Percentiles rank a stretch among this genome's conserved stretches.
Evolutionary conservation across 2,329 filamentous ascomycete genomes (phyloP).

Genomic region (Diplodia mutila): DNA sequence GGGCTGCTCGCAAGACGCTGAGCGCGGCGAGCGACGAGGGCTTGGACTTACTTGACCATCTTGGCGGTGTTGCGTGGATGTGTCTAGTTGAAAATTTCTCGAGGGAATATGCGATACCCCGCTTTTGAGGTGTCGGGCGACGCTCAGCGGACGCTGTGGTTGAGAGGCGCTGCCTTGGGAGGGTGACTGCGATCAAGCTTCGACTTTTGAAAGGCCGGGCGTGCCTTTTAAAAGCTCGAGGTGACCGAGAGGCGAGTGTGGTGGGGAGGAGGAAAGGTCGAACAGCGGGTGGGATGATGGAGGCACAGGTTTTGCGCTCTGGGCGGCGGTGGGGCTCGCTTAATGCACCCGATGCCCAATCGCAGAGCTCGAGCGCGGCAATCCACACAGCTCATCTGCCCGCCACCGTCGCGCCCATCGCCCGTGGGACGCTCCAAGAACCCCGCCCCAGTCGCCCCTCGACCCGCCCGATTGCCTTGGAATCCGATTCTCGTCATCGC

Average conservation of each 20-base stretch:
- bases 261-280: conserved; percentile 22
- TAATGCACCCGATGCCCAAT: conserved; percentile 20
- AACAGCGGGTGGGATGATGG: conserved; percentile 25
- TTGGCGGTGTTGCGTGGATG: conserved; percentile 71
- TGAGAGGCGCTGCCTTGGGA: conserved; percentile 10
- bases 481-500: not conserved
- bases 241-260: conserved; percentile 15
- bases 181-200: conserved; percentile 17
- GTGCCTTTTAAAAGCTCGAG: conserved; percentile 26
- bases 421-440: not conserved
- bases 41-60: conserved; percentile 95
- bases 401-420: conserved; percentile 3
- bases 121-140: conserved; percentile 22
- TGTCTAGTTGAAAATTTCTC: conserved; percentile 24
- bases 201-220: conserved; percentile 20
- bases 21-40: not conserved
- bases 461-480: not conserved
- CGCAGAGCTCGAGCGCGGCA: not conserved
- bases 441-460: not conserved
- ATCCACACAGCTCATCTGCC: conserved; percentile 10
- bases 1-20: not conserved
- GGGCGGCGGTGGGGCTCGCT: conserved; percentile 25
- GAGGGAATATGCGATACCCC: conserved; percentile 20
- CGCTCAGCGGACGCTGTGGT: conserved; percentile 19
- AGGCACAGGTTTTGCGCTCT: conserved; percentile 26